Percentiles rank a stretch among this genome's conserved stretches.
phyloP scores from a whole-genome alignment of 73 alveolate genomes.

The Paramecium biaurelia region DNA sequence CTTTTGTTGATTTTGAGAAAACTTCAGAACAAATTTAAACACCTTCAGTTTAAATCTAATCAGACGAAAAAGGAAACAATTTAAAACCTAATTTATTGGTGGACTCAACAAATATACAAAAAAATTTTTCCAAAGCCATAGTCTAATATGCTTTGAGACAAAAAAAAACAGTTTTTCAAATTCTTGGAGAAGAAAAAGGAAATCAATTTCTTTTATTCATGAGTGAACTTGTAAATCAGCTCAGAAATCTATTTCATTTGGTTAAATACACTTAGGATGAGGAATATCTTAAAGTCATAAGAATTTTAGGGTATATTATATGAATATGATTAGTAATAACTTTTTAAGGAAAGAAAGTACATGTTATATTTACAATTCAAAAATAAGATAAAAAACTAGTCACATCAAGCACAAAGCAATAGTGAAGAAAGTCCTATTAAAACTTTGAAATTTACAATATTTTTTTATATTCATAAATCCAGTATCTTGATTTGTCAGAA shows the following conservation, averaged over 20 bases:
- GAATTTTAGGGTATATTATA: slow-evolving; percentile 20
- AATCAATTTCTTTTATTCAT: background rate
- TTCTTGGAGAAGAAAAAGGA: slow-evolving; percentile 36
- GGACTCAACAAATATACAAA: slow-evolving; percentile 22
- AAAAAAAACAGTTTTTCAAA: background rate
- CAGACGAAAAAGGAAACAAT: background rate
- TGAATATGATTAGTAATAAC: background rate
- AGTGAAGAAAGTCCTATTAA: background rate
- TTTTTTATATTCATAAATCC: background rate
- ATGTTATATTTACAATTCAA: slow-evolving; percentile 23
- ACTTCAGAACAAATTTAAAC: background rate
- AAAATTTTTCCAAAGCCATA: slow-evolving; percentile 37
- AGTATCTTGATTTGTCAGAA: background rate
- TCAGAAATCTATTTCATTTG: background rate
- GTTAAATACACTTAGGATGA: slow-evolving; percentile 11
- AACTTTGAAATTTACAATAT: slow-evolving; percentile 6
- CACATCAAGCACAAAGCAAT: slow-evolving; percentile 1
- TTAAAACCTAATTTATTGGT: background rate
- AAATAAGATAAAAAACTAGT: background rate
- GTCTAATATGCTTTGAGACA: background rate
- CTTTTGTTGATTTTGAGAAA: background rate
- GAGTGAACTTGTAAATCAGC: background rate
- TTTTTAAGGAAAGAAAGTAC: slow-evolving; percentile 16
- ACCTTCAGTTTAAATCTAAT: background rate
- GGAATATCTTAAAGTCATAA: background rate